These are phyloP conservation scores for Stagonosporopsis rhizophila DNA, from an alignment of 2,329 filamentous ascomycete species.

Conservation along the genomic window DNA sequence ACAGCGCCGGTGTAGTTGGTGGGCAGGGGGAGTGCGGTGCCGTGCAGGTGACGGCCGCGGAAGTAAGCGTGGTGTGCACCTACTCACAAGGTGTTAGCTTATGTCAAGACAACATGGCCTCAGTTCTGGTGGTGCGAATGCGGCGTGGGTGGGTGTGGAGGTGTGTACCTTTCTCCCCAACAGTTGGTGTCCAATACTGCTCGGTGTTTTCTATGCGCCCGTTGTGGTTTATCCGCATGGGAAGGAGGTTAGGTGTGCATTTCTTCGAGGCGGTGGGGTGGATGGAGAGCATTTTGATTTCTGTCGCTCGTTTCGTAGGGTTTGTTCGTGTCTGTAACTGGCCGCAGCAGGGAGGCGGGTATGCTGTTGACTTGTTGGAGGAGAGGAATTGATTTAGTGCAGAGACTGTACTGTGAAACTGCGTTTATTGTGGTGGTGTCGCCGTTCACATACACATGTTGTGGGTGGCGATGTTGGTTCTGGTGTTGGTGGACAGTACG, in stretches of 20 bases:
- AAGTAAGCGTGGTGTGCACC: constrained; percentile 37
- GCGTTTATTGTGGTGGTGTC: background rate
- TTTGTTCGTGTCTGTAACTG: background rate
- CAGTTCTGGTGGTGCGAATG: too few relatives aligned
- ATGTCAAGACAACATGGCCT: too few relatives aligned
- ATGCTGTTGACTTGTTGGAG: background rate
- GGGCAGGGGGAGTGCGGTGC: constrained; percentile 71
- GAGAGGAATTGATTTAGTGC: background rate
- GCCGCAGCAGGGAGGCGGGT: background rate
- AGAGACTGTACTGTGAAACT: background rate
- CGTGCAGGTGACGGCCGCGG: constrained; percentile 79
- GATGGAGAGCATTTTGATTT: constrained; percentile 55
- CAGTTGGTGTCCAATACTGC: constrained; percentile 73
- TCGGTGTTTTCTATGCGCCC: constrained; percentile 70
- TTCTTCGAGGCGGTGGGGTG: constrained; percentile 45
- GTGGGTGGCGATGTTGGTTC: too few relatives aligned
- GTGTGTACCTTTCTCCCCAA: constrained; percentile 48
- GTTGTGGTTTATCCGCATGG: constrained; percentile 80
- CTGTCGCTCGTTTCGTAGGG: background rate
- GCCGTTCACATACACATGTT: too few relatives aligned
- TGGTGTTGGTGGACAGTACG: constrained; percentile 4
- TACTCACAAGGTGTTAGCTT: constrained; percentile 4
- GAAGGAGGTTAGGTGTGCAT: constrained; percentile 74
- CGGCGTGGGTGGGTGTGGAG: background rate
- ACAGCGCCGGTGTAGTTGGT: constrained; percentile 68